Conservation (phyloP, 129 eudicot species). For the Lactuca saligna region DNA sequence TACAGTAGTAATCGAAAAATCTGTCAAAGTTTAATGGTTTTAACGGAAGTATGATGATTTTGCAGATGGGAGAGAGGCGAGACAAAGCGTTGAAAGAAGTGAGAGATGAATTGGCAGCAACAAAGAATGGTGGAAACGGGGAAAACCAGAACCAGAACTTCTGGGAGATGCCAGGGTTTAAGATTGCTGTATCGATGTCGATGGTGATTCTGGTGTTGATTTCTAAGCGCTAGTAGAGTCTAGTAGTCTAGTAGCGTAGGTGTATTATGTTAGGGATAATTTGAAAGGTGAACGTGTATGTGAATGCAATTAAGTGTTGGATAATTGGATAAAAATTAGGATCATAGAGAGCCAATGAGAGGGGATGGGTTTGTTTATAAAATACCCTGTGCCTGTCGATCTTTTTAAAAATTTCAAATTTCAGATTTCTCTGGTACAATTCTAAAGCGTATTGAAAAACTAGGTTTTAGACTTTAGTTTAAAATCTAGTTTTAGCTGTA, state of each 20-base stretch:
- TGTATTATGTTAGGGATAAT: background rate
- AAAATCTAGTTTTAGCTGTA: too few relatives aligned
- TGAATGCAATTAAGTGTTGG: slow-evolving; percentile 19
- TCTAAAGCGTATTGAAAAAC: background rate
- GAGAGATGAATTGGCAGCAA: slow-evolving; percentile 61
- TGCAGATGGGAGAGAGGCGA: slow-evolving; percentile 82
- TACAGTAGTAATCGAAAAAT: too few relatives aligned
- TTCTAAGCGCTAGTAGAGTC: slow-evolving; percentile 42
- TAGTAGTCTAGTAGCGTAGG: background rate
- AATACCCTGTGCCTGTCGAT: background rate
- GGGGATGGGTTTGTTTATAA: slow-evolving; percentile 19
- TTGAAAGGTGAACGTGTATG: background rate
- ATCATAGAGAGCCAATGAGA: background rate
- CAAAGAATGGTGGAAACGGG: slow-evolving; percentile 41
- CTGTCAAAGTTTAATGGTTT: too few relatives aligned
- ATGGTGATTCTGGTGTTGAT: slow-evolving; percentile 77
- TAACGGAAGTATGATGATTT: background rate
- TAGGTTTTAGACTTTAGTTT: background rate
- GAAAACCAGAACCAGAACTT: slow-evolving; percentile 48
- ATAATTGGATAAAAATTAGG: slow-evolving; percentile 11
- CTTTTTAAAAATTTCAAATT: background rate
- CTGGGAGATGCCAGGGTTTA: slow-evolving; percentile 84
- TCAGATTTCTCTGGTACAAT: background rate
- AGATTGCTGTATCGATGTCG: slow-evolving; percentile 80
- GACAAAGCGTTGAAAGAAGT: slow-evolving; percentile 80